A percentile compares a stretch with the other conserved stretches of the same genome.
Evolutionary conservation across 2,329 filamentous ascomycete species (phyloP).

Genomic region (Xylaria sp.): DNA sequence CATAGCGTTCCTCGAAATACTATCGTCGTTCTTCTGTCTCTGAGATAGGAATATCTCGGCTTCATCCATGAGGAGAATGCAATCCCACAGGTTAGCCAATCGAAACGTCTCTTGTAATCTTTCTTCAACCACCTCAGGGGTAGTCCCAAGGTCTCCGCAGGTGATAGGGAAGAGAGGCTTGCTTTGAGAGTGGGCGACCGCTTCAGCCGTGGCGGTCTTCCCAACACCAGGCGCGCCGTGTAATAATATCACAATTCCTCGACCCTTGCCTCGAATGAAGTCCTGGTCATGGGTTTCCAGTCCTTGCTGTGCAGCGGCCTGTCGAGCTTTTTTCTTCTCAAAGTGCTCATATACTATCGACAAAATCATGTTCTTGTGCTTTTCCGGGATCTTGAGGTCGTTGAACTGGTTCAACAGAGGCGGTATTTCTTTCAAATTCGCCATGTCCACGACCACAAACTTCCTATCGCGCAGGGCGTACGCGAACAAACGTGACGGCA

Average conservation of each 20-base stretch:
- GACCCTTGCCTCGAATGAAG: neutral
- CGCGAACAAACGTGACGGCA: no score
- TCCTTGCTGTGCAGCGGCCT: no score
- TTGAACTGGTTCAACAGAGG: no score
- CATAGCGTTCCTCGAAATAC: conserved; percentile 2
- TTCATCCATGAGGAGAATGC: neutral
- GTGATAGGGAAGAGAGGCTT: neutral
- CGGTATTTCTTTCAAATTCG: no score
- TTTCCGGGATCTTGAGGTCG: no score
- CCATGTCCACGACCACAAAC: no score
- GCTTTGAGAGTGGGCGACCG: neutral
- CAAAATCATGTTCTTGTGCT: no score
- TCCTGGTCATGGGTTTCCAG: neutral
- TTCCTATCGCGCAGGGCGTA: no score
- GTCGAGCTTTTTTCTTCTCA: no score
- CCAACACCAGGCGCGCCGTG: neutral
- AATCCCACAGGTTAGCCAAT: neutral
- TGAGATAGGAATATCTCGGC: neutral
- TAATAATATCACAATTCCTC: neutral
- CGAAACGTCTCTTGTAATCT: neutral
- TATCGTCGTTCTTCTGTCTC: neutral
- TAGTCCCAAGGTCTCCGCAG: neutral
- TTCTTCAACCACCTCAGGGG: neutral
- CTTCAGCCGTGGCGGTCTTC: neutral
- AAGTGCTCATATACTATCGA: no score